Evolutionary conservation across 2,329 filamentous ascomycete genomes (phyloP).

Genomic region (Didymellaceae sp.): DNA sequence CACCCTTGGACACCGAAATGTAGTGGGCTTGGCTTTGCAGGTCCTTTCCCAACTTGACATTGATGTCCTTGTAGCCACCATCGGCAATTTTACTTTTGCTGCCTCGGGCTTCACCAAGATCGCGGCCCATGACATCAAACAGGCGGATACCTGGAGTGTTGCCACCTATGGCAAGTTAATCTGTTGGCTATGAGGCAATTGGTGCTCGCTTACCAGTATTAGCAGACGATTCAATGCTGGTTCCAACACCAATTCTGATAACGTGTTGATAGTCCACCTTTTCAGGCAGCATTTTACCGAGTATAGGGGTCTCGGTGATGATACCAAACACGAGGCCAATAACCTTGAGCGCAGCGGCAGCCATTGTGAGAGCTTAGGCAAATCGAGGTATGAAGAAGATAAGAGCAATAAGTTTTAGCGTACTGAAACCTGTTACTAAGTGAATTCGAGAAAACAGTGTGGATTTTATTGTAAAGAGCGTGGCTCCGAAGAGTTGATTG

Average conservation of each 20-base stretch:
- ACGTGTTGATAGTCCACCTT: conserved; percentile 2
- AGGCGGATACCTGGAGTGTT: conserved; percentile 10
- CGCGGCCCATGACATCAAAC: conserved; percentile 12
- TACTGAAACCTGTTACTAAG: not conserved
- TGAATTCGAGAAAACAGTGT: not conserved
- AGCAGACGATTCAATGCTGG: conserved; percentile 1
- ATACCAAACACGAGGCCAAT: conserved; percentile 3
- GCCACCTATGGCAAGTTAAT: not conserved
- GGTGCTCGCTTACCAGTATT: not conserved
- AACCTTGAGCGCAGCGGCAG: conserved; percentile 1
- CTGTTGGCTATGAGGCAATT: not conserved
- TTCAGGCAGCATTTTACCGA: conserved; percentile 2
- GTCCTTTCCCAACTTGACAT: not conserved
- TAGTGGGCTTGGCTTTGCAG: conserved; percentile 15
- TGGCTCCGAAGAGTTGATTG: not conserved
- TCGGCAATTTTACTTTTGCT: conserved; percentile 12
- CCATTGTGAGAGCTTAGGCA: not conserved
- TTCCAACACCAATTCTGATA: conserved; percentile 9
- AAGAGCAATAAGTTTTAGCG: not conserved
- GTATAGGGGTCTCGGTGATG: conserved; percentile 3
- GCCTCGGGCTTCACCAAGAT: conserved; percentile 3
- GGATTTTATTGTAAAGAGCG: not conserved
- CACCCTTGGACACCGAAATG: conserved; percentile 16
- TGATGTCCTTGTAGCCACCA: conserved; percentile 12
- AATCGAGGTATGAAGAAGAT: too few relatives aligned